Evolutionary conservation across 345 rosid species (phyloP), one percentile per base, ranked within the genome.

Genomic region (Odontarrhena argentea): DNA sequence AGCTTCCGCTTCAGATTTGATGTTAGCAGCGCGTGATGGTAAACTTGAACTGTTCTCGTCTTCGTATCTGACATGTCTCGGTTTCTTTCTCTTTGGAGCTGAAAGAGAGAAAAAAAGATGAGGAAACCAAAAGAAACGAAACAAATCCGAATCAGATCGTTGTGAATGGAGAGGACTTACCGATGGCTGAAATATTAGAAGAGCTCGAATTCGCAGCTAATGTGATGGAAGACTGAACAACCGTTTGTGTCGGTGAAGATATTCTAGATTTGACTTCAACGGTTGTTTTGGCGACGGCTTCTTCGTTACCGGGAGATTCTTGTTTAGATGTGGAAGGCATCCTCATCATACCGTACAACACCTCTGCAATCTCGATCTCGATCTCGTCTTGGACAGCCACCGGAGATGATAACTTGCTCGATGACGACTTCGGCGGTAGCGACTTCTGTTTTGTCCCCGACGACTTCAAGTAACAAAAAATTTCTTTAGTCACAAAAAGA

Each of bases 351-450:
- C 96, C 97, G 49, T 87, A 95, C 37, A 95, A 73, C 15, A 95
- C 99, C 74, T 95, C 96, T 0, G 99, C 99, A 25, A 95, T 91
- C 89, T 95, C 99, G 72, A 95, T 86, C 86, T 95, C 99, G 72
- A 91, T 91, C 78, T 95, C 97, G 40, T 95, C 99, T 63, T 91
- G 99, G 42, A 85, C 86, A 1, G 78, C 78, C 18, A 58, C 66
- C 38, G 71, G 67, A 9, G 95, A 81, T 12, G 93, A 77, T 4
- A 87, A 65, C 71, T 84, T 87, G 22, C 55, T 14, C 15, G 93
- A 65, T 0, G 88, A 80, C 11, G 96, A 83, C 61, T 87, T 95
- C 0, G 96, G 97, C 2, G 69, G 78, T 2, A 74, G 62, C n/a
- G 87, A 82, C 68, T 85, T 83, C 55, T 79, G 96, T 76, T 95